Evolutionary conservation across 2,329 filamentous ascomycete species (phyloP), one percentile per base, ranked within the genome.

Genomic region (Blumeria graminis): DNA sequence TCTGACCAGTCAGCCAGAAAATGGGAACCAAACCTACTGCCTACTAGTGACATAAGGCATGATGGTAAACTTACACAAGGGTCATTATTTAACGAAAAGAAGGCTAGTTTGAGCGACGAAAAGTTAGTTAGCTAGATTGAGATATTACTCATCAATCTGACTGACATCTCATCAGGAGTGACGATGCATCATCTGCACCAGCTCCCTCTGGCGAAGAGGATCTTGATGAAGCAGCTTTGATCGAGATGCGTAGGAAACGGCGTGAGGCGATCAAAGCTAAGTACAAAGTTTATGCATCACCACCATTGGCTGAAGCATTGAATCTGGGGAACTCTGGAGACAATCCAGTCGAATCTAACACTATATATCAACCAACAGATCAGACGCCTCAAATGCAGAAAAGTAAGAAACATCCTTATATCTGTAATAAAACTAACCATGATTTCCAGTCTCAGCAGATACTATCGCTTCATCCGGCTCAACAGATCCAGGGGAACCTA

Each of bases 241-340:
- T 94, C 64, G 85, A 93, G 68, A 82, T 87, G 64, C 84, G 89
- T 56, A 83, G 88, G 33, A 87, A 84, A 66, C 80, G 84, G 58
- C 82, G 89, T 61, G 86, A 92, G 70, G 86, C 86, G 61, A 84
- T 94, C 60, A 78, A 87, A 66, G 84, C 86, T 67, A 93, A 88
- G 71, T 84, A 87, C 64, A 81, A 80, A 68, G 72, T 69, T 61
- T 81, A 82, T 63, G 77, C 81, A 55, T 81, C 82, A 54, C 83
- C 85, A 55, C 74, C 90, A 64, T 76, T 85, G 59, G 78, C 90
- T 60, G 81, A 89, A 69, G 82, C 60, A 41, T 61, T 65, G 58
- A 64, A 66, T 48, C 60, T 67, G 48, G 63, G 66, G 55, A 66
- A 63, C 45, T 65, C 65, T 61, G 22, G 64, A 58, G 63, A 66